Evolutionary conservation across 768 basidiomycete genomes (phyloP), one percentile per base, ranked within the genome.

Genomic region (Mycena chlorophos): DNA sequence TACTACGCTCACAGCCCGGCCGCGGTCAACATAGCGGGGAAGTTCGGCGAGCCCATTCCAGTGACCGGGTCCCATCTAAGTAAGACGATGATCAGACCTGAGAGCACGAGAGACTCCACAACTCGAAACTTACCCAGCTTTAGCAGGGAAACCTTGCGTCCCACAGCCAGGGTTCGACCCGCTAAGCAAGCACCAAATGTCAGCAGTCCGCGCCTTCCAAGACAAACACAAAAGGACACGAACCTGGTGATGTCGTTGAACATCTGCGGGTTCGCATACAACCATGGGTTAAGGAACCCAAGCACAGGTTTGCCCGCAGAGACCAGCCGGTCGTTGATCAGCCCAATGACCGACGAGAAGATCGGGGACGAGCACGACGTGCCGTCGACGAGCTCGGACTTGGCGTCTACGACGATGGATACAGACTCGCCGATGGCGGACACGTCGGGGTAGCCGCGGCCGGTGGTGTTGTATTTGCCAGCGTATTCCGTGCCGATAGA

Each of bases 311-410:
- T 72, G 0, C 71, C 71, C 0, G 67, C 70, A 10, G 54, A 65
- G 23, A 78, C 46, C 8, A 75, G 73, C 2, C 72, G 73, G 37
- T 78, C 72, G 48, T 81, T 79, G 39, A 82, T 62, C 56, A 81
- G 70, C 1, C 76, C 68, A 19, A 81, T 66, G 51, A 82, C 67
- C 22, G 71, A 71, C 0, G 79, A 72, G 56, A 84, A 79, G 4
- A 78, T 74, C 1, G 81, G 81, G n/a, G 73, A 51, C 0, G 79
- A 49, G n/a, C 75, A 75, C 5, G 79, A 80, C 3, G 82, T 83
- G 40, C 83, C 83, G 3, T 49, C 69, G 38, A 75, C 67, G 1
- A 56, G 45, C 19, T 20, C 47, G 5, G 57, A 1, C 20, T 30
- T 46, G n/a, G n/a, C 81, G 34, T 61, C 51, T 30, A 34, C 43